Conservation (phyloP, 2,329 filamentous ascomycete species). For the Arthrobotrys iridis region DNA sequence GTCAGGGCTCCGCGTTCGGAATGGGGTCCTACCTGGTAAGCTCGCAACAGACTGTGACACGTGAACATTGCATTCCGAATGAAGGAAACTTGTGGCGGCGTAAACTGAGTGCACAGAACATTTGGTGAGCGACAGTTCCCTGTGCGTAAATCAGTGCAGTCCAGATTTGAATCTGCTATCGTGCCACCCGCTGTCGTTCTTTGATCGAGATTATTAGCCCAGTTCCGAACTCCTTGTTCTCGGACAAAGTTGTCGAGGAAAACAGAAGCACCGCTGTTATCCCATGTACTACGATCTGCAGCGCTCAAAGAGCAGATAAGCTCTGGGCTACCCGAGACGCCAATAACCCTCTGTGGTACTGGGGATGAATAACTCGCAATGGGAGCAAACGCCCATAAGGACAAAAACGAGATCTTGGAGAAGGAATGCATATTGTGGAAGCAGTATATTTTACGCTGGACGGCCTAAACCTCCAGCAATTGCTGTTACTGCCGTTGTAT, state of each 20-base stretch:
- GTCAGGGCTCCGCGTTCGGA: not conserved
- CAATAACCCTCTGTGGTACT: slow-evolving; percentile 17
- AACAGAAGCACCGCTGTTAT: slow-evolving; percentile 25
- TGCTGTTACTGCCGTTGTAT: too few species aligned
- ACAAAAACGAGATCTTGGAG: too few species aligned
- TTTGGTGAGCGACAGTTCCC: slow-evolving; percentile 35
- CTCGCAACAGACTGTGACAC: slow-evolving; percentile 11
- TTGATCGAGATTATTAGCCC: slow-evolving; percentile 33
- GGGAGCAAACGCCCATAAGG: too few species aligned
- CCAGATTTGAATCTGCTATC: slow-evolving; percentile 26
- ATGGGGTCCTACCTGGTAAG: not conserved
- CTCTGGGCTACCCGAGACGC: slow-evolving; percentile 1
- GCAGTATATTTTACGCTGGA: too few species aligned
- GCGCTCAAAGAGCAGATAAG: slow-evolving; percentile 7
- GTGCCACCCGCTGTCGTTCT: slow-evolving; percentile 15
- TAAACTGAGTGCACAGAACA: slow-evolving; percentile 23
- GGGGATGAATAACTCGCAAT: not conserved
- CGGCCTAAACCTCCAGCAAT: too few species aligned
- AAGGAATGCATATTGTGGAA: too few species aligned
- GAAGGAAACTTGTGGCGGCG: slow-evolving; percentile 19
- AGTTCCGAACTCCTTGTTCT: not conserved
- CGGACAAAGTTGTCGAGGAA: slow-evolving; percentile 34
- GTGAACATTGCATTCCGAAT: slow-evolving; percentile 28
- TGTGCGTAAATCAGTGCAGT: slow-evolving; percentile 25
- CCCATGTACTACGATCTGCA: slow-evolving; percentile 19